Evolutionary conservation across 805 yeast species (phyloP), one percentile per base, ranked within the genome.

Genomic region (Zygoascus bituminiphila): DNA sequence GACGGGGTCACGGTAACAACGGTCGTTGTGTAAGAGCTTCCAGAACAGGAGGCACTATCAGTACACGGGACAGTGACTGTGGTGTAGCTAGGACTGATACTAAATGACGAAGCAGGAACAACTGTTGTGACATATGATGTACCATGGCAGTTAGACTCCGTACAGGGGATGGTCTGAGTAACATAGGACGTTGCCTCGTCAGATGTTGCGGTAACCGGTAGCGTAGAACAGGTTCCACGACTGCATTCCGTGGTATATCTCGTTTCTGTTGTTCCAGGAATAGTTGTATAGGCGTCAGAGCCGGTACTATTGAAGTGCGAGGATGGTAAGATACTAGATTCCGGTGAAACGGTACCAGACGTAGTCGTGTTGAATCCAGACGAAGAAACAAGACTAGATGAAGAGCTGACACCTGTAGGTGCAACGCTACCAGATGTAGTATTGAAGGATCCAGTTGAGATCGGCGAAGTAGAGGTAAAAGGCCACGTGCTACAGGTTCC

Each of bases 41-140:
- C 40, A 2, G 39, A 26, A 22, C 48, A 46, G 7, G 38, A 17
- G 14, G 25, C 40, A 8, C 15, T 8, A 17, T 31, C 39, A 5
- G 44, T 29, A 22, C 48, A 46, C 5, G 48, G 48, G 7, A 47
- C 25, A 5, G 50, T 42, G 25, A 35, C 29, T 2, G 50, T 47
- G 7, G 43, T 42, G 20, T 35, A 42, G 3, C 17, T 9, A 9
- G 7, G 35, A n/a, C 23, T 25, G 4, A 41, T 8, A 33, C 29
- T 33, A 19, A 31, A 22, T 15, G 49, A 12, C 10, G 39, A 12
- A 3, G 17, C 5, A 25, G 42, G 22, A 37, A 29, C 25, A 15
- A 36, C 42, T 10, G 48, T 31, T 10, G 39, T 22, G 23, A 38
- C 38, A 2, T 10, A 19, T 17, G 31, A 40, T 14, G 19, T 29